Conservation (phyloP, 2,329 filamentous ascomycete species). For the Drechslerella stenobrocha region DNA sequence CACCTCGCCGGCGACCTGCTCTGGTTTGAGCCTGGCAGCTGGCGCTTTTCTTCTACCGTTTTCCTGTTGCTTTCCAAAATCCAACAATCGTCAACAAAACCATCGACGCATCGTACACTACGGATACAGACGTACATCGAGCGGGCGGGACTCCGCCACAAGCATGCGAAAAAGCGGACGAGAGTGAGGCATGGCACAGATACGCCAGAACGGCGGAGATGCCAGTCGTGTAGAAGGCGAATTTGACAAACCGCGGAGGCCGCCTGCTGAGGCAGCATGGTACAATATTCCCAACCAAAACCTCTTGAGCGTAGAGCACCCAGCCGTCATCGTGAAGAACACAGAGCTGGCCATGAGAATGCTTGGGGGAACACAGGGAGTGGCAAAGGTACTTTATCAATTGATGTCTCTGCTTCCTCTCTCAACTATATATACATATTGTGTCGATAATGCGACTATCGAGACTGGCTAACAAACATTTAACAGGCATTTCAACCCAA, state of each 20-base stretch:
- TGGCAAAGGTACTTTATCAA: conserved; percentile 23
- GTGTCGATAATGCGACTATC: too few relatives aligned
- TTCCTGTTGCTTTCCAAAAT: conserved; percentile 3
- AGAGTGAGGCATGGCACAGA: not conserved
- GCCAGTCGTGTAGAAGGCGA: not conserved
- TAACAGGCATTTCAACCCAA: conserved; percentile 38
- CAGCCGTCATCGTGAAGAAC: conserved; percentile 21
- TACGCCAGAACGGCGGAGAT: not conserved
- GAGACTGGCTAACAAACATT: not conserved
- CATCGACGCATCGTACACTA: not conserved
- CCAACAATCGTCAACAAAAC: conserved; percentile 3
- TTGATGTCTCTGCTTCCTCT: too few relatives aligned
- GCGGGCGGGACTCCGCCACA: too few relatives aligned
- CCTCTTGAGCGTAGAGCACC: conserved; percentile 34
- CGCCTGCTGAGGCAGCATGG: conserved; percentile 32
- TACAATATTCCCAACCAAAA: conserved; percentile 30
- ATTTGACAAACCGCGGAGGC: conserved; percentile 9
- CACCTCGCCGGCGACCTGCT: too few relatives aligned
- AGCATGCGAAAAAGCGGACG: not conserved
- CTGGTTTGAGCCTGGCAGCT: not conserved
- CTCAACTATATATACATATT: too few relatives aligned
- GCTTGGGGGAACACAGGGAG: conserved; percentile 30
- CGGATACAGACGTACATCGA: too few relatives aligned
- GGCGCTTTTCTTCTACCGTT: not conserved
- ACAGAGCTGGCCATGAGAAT: conserved; percentile 32